phyloP scores from a whole-genome alignment of 2,329 filamentous ascomycete species.

The Colletotrichum abscissum region DNA sequence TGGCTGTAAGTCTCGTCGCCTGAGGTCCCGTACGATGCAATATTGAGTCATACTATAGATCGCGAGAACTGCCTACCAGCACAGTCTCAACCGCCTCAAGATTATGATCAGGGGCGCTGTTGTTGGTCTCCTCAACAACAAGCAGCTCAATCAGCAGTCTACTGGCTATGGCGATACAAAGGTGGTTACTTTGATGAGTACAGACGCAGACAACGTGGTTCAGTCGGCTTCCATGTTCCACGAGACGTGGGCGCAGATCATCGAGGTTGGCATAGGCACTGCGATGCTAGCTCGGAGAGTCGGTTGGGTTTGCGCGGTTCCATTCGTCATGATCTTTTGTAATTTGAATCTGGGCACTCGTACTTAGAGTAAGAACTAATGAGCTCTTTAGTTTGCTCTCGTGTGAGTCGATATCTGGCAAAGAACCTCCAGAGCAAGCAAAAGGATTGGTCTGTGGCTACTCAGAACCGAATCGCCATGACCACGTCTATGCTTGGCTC shows the following conservation, averaged over 20 bases:
- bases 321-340: conserved; percentile 50
- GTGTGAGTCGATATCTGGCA: conserved; percentile 15
- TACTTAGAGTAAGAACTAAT: background rate
- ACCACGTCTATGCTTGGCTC: conserved; percentile 44
- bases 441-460: conserved; percentile 16
- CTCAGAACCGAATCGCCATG: conserved; percentile 44
- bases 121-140: conserved; percentile 18
- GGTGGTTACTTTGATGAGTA: conserved; percentile 35
- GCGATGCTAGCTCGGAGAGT: conserved; percentile 37
- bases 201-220: conserved; percentile 29
- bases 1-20: background rate
- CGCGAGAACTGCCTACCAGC: background rate
- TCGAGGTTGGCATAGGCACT: conserved; percentile 36
- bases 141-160: background rate
- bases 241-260: conserved; percentile 37
- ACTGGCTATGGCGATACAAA: background rate
- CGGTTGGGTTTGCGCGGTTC: conserved; percentile 39
- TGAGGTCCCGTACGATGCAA: too few relatives aligned
- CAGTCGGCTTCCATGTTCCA: conserved; percentile 32
- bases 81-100: conserved; percentile 15
- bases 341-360: conserved; percentile 29
- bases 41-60: background rate
- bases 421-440: conserved; percentile 14
- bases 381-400: background rate
- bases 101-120: conserved; percentile 10